Evolutionary conservation across 2,329 filamentous ascomycete genomes (phyloP).

Genomic region (Colletotrichum echinochloae): DNA sequence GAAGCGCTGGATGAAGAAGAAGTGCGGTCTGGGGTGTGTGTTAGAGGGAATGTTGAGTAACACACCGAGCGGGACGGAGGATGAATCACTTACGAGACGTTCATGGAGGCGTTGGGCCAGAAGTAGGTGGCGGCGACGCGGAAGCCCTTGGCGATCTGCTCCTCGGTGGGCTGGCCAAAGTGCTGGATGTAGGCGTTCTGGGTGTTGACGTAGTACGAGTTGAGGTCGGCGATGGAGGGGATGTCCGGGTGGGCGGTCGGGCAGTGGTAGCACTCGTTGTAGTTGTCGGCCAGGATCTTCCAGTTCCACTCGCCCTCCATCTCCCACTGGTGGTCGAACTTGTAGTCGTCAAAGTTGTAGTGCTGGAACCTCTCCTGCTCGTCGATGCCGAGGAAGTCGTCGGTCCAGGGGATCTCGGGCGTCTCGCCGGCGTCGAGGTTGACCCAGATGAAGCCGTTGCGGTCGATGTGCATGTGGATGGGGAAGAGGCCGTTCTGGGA

Average conservation of each 20-base stretch:
- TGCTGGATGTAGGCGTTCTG: slow-evolving; percentile 64
- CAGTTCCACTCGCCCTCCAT: slow-evolving; percentile 70
- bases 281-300: slow-evolving; percentile 73
- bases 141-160: slow-evolving; percentile 62
- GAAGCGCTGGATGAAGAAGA: slow-evolving; percentile 74
- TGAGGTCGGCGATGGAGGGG: slow-evolving; percentile 66
- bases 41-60: no score
- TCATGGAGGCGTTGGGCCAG: slow-evolving; percentile 64
- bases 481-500: slow-evolving; percentile 66
- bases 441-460: slow-evolving; percentile 68
- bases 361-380: slow-evolving; percentile 57
- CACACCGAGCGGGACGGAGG: no score
- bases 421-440: slow-evolving; percentile 62
- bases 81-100: slow-evolving; percentile 58
- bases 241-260: slow-evolving; percentile 70
- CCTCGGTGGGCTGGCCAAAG: slow-evolving; percentile 58
- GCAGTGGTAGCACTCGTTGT: slow-evolving; percentile 76
- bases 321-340: slow-evolving; percentile 68
- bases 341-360: slow-evolving; percentile 65
- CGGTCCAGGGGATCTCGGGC: slow-evolving; percentile 62
- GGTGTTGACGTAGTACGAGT: slow-evolving; percentile 64
- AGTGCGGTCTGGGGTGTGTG: slow-evolving; percentile 60
- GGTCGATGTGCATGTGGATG: slow-evolving; percentile 65
- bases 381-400: slow-evolving; percentile 63
- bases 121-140: slow-evolving; percentile 60